Evolutionary conservation across 2,329 filamentous ascomycete species (phyloP).

Genomic region (Aspergillus fumigatus): DNA sequence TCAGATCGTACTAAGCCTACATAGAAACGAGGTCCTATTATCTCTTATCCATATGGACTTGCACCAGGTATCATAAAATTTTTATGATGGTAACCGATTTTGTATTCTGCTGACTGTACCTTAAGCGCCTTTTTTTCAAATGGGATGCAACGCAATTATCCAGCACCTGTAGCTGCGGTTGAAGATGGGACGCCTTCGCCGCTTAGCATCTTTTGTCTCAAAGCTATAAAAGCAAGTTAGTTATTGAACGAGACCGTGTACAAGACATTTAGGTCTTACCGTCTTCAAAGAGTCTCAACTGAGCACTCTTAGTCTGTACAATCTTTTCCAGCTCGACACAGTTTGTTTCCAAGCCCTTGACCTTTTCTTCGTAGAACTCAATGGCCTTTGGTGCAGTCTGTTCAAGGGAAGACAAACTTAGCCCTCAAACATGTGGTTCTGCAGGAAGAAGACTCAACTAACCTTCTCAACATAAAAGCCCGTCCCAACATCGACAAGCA

Average conservation of each 20-base stretch:
- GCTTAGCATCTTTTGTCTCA: constrained; percentile 50
- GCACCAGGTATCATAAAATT: background rate
- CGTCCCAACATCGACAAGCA: constrained; percentile 88
- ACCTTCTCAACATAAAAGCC: constrained; percentile 95
- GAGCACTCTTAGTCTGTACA: constrained; percentile 72
- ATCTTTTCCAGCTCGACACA: constrained; percentile 65
- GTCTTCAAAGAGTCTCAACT: constrained; percentile 83
- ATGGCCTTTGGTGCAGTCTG: constrained; percentile 56
- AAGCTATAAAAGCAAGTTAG: constrained; percentile 34
- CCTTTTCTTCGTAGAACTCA: constrained; percentile 64
- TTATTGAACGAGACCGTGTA: background rate
- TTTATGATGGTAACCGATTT: background rate
- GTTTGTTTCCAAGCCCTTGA: constrained; percentile 61
- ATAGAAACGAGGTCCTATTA: background rate
- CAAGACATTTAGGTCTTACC: constrained; percentile 47
- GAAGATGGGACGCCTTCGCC: constrained; percentile 35
- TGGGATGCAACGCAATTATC: constrained; percentile 8
- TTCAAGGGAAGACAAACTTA: constrained; percentile 2
- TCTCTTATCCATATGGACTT: background rate
- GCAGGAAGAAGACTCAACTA: constrained; percentile 6
- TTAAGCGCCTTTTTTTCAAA: background rate
- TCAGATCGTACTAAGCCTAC: constrained; percentile 12
- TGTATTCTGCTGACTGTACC: background rate
- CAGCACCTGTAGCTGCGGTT: constrained; percentile 25
- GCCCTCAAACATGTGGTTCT: background rate